These are phyloP conservation scores for Sindora glabra DNA, from an alignment of 306 rosid species.

Conservation along the genomic window DNA sequence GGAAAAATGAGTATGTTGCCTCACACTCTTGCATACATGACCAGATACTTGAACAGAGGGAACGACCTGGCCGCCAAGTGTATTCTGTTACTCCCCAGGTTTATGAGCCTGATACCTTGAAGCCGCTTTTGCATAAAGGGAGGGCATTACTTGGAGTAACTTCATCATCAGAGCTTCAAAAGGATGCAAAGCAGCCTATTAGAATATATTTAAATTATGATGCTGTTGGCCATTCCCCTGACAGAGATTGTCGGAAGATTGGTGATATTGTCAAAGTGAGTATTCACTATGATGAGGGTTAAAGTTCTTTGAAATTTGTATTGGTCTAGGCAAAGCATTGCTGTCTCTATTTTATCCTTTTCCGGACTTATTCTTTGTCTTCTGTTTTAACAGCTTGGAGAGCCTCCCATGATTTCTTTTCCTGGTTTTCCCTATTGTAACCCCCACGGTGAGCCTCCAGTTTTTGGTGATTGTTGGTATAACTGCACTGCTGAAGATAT, in stretches of 20 bases:
- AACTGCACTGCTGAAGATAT: constrained; percentile 91
- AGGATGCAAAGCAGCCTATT: constrained; percentile 67
- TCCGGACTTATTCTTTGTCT: background rate
- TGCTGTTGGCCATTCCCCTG: constrained; percentile 94
- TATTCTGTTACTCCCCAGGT: constrained; percentile 85
- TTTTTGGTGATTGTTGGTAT: constrained; percentile 95
- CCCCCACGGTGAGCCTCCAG: constrained; percentile 70
- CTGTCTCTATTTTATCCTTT: too few relatives aligned
- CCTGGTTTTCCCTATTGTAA: constrained; percentile 65
- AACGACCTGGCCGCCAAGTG: constrained; percentile 84
- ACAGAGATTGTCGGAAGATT: constrained; percentile 74
- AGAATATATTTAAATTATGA: constrained; percentile 94
- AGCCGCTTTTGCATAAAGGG: constrained; percentile 56
- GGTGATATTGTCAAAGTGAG: constrained; percentile 87
- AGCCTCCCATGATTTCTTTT: constrained; percentile 54
- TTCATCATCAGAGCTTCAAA: constrained; percentile 27
- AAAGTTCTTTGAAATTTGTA: background rate
- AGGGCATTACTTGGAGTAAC: constrained; percentile 69
- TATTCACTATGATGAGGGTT: too few relatives aligned
- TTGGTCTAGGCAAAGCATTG: too few relatives aligned
- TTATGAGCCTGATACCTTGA: constrained; percentile 40
- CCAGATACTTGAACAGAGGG: constrained; percentile 81
- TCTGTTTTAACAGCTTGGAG: constrained; percentile 66
- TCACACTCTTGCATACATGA: constrained; percentile 95
- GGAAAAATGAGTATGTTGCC: constrained; percentile 42